Conservation (phyloP, 805 yeast genomes). For the Ogataea chonburiensis region DNA sequence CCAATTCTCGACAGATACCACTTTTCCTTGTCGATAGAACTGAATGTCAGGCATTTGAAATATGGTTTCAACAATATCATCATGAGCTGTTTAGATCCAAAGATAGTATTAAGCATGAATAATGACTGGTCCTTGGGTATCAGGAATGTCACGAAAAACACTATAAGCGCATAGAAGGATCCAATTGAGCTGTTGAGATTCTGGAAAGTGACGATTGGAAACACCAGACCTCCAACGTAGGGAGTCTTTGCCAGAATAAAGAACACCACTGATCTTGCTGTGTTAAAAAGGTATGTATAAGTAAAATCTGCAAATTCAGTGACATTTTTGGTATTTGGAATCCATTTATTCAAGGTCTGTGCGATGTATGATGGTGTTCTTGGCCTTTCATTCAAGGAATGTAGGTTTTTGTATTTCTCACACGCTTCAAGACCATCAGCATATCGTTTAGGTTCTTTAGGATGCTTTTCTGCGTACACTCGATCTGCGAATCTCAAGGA, state of each 20-base stretch:
- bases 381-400: constrained; percentile 1
- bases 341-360: constrained; percentile 8
- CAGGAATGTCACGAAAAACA: constrained; percentile 37
- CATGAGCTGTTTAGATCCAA: constrained; percentile 46
- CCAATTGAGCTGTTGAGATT: constrained; percentile 47
- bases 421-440: constrained; percentile 3
- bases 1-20: constrained; percentile 58
- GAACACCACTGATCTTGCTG: constrained; percentile 32
- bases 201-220: constrained; percentile 44
- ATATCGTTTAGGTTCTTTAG: constrained; percentile 29
- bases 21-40: constrained; percentile 39
- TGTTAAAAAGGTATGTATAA: constrained; percentile 27
- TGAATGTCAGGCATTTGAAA: constrained; percentile 46
- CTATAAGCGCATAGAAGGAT: constrained; percentile 39
- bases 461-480: constrained; percentile 40
- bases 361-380: constrained; percentile 5
- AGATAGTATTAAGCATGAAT: constrained; percentile 41
- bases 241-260: constrained; percentile 41
- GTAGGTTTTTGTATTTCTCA: constrained; percentile 1
- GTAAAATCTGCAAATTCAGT: constrained; percentile 24
- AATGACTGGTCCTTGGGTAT: constrained; percentile 38
- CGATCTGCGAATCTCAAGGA: constrained; percentile 41
- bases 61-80: constrained; percentile 51
- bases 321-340: constrained; percentile 8
- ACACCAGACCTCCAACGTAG: constrained; percentile 39